Evolutionary conservation across 2,329 filamentous ascomycete genomes (phyloP), one percentile per base, ranked within the genome.

Genomic region (Hypoxylon sp.): DNA sequence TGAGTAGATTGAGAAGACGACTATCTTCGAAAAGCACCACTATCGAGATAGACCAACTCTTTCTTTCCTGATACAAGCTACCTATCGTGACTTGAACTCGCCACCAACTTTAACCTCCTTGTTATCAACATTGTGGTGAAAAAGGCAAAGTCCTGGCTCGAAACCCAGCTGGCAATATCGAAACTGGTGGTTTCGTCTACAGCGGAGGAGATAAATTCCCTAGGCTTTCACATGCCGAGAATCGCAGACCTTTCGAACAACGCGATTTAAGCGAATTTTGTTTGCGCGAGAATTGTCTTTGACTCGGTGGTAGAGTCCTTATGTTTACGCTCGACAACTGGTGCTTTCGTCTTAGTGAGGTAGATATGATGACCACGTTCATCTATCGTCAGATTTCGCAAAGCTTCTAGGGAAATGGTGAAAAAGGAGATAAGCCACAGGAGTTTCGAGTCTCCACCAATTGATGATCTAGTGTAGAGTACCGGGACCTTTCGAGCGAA

Each of bases 321-420:
- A 37, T 15, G 35, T 37, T n/a, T 24, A 24, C 24, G 24, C 24
- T 24, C 24, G 24, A 24, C 24, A 24, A 24, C 2, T 24, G 24
- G 24, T 24, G 24, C 24, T 24, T 4, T 24, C 24, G 4, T 4
- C 24, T 24, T 24, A 24, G 4, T 4, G 24, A 24, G 24, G 24
- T 61, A 21, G 21, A 57, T 53, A 11, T 53, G 21, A 37, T 47
- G 6, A 61, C 52, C 3, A 46, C 27, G 13, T 52, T 65, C 11
- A 10, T 10, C 8, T 10, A 5, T 35, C 31, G 31, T 10, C 31
- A n/a, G n/a, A n/a, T n/a, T n/a, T n/a, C 4, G 24, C 24, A 24
- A 24, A 24, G 24, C 24, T 24, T 24, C 24, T 24, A 24, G 24
- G 19, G 10, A n/a, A 47, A 21, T 57, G n/a, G 7, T 57, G 6